Percentiles rank a stretch among this genome's conserved stretches.
Evolutionary conservation across 805 yeast species (phyloP).

Genomic region (Kodamaea hsintzibuensis): DNA sequence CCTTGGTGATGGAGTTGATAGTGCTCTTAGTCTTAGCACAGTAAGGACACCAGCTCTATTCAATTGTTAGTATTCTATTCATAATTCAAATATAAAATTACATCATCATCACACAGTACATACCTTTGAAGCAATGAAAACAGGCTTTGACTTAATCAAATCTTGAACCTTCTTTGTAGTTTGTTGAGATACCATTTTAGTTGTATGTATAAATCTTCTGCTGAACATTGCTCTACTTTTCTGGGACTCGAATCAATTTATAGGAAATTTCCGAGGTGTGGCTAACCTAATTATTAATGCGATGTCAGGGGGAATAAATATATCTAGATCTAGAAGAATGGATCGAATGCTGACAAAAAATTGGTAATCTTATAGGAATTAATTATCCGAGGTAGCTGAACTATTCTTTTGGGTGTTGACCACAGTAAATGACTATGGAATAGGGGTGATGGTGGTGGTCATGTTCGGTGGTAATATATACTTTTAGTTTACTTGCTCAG

Average conservation of each 20-base stretch:
- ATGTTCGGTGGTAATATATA: too few species aligned
- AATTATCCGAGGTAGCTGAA: too few species aligned
- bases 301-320: not conserved
- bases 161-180: conserved; percentile 57
- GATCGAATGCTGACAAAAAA: not conserved
- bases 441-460: too few species aligned
- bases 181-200: conserved; percentile 60
- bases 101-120: too few species aligned
- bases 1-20: conserved; percentile 37
- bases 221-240: not conserved
- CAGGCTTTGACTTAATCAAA: conserved; percentile 62
- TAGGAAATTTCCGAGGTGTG: not conserved
- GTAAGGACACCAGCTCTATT: conserved; percentile 45
- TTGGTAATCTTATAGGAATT: too few species aligned
- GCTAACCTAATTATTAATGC: not conserved
- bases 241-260: not conserved
- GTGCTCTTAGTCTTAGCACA: conserved; percentile 46
- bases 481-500: too few species aligned
- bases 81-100: not conserved
- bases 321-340: not conserved
- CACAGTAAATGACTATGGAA: too few species aligned
- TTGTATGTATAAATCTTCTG: conserved; percentile 19
- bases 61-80: conserved; percentile 4
- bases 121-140: conserved; percentile 81
- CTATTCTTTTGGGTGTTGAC: too few species aligned